phyloP scores from a whole-genome alignment of 2,329 filamentous ascomycete genomes.

The Emergomyces africanus region DNA sequence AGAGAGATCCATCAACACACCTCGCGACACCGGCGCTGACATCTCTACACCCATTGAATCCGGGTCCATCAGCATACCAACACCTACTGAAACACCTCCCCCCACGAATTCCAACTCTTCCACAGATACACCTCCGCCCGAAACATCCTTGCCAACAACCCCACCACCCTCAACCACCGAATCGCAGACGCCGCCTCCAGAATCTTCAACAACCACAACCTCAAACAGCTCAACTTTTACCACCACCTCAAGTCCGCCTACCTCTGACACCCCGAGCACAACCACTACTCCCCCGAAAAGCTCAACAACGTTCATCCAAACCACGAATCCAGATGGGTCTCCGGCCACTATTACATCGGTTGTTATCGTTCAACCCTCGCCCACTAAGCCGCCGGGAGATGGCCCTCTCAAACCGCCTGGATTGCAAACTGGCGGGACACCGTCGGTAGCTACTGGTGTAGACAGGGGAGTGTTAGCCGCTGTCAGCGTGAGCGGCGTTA shows the following conservation, averaged over 20 bases:
- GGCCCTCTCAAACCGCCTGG: slow-evolving; percentile 20
- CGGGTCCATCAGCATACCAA: neutral
- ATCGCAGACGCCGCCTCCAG: neutral
- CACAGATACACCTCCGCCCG: neutral
- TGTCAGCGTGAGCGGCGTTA: slow-evolving; percentile 30
- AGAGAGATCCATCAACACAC: neutral
- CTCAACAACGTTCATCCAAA: slow-evolving; percentile 27
- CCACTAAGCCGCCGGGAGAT: slow-evolving; percentile 12
- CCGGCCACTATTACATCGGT: slow-evolving; percentile 32
- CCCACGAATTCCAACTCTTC: neutral
- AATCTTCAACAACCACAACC: neutral
- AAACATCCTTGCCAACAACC: neutral
- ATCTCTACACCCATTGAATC: neutral
- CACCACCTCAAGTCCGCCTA: slow-evolving; percentile 2
- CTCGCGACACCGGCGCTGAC: neutral
- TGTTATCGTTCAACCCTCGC: slow-evolving; percentile 31
- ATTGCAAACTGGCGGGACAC: slow-evolving; percentile 26
- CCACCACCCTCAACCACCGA: neutral
- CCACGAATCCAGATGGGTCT: slow-evolving; percentile 30
- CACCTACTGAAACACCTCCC: neutral
- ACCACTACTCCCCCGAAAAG: slow-evolving; percentile 7
- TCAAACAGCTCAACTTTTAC: slow-evolving; percentile 3
- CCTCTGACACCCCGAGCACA: neutral
- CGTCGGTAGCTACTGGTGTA: slow-evolving; percentile 17
- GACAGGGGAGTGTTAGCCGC: slow-evolving; percentile 26